Conservation (phyloP, 352 stramenopile genomes). For the Pythium angustatum region DNA sequence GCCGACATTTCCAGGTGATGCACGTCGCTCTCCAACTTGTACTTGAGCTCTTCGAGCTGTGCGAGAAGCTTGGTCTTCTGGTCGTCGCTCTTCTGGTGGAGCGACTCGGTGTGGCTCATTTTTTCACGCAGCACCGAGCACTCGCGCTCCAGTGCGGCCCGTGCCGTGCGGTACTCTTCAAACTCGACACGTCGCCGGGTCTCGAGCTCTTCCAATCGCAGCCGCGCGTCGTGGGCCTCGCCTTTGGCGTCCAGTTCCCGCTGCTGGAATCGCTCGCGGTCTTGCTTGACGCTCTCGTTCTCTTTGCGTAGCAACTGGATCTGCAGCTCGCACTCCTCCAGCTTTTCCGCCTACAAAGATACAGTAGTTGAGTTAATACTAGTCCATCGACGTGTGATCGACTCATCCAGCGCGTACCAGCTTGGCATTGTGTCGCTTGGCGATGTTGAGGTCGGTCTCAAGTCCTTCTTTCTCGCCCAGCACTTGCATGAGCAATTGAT, state of each 20-base stretch:
- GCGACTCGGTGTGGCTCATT: slow-evolving; percentile 43
- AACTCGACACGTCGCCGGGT: slow-evolving; percentile 61
- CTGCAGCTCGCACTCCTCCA: slow-evolving; percentile 55
- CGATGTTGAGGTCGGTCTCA: slow-evolving; percentile 39
- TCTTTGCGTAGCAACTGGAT: slow-evolving; percentile 51
- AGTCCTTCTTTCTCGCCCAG: slow-evolving; percentile 70
- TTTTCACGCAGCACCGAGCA: slow-evolving; percentile 53
- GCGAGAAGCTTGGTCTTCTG: slow-evolving; percentile 60
- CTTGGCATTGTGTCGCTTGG: slow-evolving; percentile 51
- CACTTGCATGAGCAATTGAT: slow-evolving; percentile 65
- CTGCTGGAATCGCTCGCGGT: slow-evolving; percentile 64
- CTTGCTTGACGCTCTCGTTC: slow-evolving; percentile 43
- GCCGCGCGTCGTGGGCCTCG: slow-evolving; percentile 56
- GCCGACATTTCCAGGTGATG: slow-evolving; percentile 43
- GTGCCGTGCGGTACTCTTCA: slow-evolving; percentile 61
- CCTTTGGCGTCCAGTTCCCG: slow-evolving; percentile 59
- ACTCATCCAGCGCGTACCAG: too few species aligned
- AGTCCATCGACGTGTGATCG: too few species aligned
- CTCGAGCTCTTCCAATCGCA: slow-evolving; percentile 74
- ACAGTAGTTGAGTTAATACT: too few species aligned
- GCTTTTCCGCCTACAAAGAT: slow-evolving; percentile 41
- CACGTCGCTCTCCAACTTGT: slow-evolving; percentile 53
- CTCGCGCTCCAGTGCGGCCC: slow-evolving; percentile 58
- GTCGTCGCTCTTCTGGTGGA: slow-evolving; percentile 43
- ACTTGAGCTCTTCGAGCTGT: slow-evolving; percentile 66